These are phyloP conservation scores for Bromus sterilis DNA, from an alignment of 176 grass and related monocot genomes.

Conservation along the genomic window DNA sequence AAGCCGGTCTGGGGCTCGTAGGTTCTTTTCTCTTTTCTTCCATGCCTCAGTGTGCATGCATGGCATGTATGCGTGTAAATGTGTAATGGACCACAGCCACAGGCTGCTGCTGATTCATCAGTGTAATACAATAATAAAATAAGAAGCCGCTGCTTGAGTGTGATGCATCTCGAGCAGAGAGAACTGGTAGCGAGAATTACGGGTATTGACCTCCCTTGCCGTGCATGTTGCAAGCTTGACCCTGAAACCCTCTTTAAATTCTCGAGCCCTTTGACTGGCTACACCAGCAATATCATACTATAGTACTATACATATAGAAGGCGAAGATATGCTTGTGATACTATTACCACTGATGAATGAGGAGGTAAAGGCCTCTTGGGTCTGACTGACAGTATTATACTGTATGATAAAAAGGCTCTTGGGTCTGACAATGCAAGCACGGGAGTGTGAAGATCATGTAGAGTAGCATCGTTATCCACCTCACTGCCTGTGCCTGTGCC, in stretches of 20 bases:
- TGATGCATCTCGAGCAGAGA: slow-evolving; percentile 15
- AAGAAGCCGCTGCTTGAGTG: background rate
- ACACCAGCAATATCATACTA: background rate
- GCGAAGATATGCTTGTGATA: no score
- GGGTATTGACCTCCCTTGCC: slow-evolving; percentile 35
- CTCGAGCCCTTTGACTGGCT: background rate
- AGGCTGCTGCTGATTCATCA: background rate
- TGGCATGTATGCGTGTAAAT: background rate
- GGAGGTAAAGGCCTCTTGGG: no score
- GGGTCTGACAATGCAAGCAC: no score
- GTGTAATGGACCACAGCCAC: background rate
- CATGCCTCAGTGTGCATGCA: background rate
- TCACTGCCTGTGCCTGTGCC: background rate
- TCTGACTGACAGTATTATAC: no score
- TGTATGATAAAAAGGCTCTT: no score
- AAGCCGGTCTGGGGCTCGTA: slow-evolving; percentile 8
- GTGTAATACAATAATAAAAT: background rate
- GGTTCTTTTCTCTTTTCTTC: slow-evolving; percentile 4
- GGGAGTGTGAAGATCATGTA: no score
- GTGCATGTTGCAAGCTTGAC: slow-evolving; percentile 27
- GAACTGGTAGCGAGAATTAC: slow-evolving; percentile 19
- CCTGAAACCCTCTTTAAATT: slow-evolving; percentile 20
- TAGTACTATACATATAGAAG: no score
- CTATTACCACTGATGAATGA: no score
- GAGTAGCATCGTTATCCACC: background rate